These are phyloP conservation scores for Candida ulmi DNA, from an alignment of 805 yeast genomes.

Conservation along the genomic window DNA sequence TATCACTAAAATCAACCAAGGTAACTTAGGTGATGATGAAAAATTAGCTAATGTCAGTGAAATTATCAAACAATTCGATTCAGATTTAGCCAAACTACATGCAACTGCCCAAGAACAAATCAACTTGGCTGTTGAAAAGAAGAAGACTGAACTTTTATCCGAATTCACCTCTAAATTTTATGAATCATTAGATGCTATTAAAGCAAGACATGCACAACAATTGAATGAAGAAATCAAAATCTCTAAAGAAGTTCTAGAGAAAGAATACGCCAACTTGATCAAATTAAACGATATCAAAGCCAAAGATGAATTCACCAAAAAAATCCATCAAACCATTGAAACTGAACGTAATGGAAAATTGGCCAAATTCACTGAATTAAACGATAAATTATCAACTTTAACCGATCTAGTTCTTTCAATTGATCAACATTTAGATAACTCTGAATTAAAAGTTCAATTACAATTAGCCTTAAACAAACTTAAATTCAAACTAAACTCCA, in stretches of 20 bases:
- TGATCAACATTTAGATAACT: constrained; percentile 30
- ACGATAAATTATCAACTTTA: constrained; percentile 47
- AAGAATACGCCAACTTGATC: constrained; percentile 71
- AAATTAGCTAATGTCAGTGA: constrained; percentile 10
- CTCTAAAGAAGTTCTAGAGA: constrained; percentile 55
- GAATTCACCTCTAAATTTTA: constrained; percentile 57
- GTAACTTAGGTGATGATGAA: constrained; percentile 11
- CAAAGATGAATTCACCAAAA: constrained; percentile 57
- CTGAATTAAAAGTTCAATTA: constrained; percentile 34
- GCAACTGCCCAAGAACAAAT: constrained; percentile 7
- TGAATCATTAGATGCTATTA: constrained; percentile 54
- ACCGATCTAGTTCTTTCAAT: constrained; percentile 44
- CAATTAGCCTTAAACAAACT: constrained; percentile 41
- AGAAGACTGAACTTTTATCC: constrained; percentile 54
- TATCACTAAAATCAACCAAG: constrained; percentile 18
- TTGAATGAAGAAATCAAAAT: constrained; percentile 62
- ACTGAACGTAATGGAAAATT: constrained; percentile 76
- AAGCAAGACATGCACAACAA: constrained; percentile 50
- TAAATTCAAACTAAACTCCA: constrained; percentile 32
- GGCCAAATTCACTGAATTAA: constrained; percentile 57
- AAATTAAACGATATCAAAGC: constrained; percentile 62
- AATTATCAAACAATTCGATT: constrained; percentile 16
- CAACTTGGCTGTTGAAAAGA: constrained; percentile 19
- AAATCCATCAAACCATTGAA: constrained; percentile 56
- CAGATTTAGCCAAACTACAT: constrained; percentile 13